Evolutionary conservation across 2,329 filamentous ascomycete genomes (phyloP).

Genomic region (Phyllosticta paracitricarpa): DNA sequence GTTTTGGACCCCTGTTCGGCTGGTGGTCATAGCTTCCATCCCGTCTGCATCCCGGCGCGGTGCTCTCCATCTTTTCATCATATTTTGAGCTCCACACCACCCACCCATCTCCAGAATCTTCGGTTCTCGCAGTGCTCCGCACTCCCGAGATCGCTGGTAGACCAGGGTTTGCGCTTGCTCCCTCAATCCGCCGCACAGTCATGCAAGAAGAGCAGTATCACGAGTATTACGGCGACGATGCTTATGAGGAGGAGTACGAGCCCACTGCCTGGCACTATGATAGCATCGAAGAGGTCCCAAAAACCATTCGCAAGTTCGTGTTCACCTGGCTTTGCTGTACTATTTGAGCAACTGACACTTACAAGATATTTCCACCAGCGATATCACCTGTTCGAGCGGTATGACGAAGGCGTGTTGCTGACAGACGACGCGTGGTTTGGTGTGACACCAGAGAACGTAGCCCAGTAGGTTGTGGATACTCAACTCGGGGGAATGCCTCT

Average conservation of each 20-base stretch:
- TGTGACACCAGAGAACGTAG: constrained; percentile 87
- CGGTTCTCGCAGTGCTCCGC: not conserved
- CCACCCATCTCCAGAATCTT: not conserved
- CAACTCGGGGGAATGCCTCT: not conserved
- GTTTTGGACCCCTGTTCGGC: not conserved
- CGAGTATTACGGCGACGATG: not conserved
- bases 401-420: constrained; percentile 80
- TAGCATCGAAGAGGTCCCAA: constrained; percentile 59
- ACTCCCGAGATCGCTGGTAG: not conserved
- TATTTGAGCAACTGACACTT: not conserved
- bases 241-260: not conserved
- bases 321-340: fast-evolving
- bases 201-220: not conserved
- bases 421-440: constrained; percentile 96
- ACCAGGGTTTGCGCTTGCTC: not conserved
- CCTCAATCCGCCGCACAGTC: not conserved
- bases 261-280: constrained; percentile 55
- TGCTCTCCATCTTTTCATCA: not conserved
- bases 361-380: constrained; percentile 82
- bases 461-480: constrained; percentile 47
- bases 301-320: constrained; percentile 71
- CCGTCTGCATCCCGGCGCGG: not conserved
- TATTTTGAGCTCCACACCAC: not conserved
- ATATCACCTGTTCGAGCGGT: constrained; percentile 75
- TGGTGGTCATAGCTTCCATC: constrained; percentile 11